phyloP scores from a whole-genome alignment of 345 rosid species.

The Hibiscus syriacus region DNA sequence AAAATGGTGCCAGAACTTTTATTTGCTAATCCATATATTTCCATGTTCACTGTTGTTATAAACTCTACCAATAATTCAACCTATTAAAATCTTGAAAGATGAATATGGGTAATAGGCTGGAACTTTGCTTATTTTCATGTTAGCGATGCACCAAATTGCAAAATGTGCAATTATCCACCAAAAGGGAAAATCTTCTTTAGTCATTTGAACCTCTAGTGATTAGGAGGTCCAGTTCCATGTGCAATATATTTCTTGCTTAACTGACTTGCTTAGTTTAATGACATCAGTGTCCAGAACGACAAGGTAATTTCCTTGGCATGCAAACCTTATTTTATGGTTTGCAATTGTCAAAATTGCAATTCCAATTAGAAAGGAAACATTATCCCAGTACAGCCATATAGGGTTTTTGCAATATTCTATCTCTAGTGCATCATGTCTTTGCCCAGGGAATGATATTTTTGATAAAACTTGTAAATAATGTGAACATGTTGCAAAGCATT shows the following conservation, averaged over 20 bases:
- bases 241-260: too few relatives aligned
- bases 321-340: background rate
- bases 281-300: background rate
- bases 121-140: background rate
- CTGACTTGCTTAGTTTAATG: too few relatives aligned
- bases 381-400: background rate
- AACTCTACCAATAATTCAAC: background rate
- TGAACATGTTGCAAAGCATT: background rate
- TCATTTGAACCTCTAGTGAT: slow-evolving; percentile 5
- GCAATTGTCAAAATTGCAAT: background rate
- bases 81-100: background rate
- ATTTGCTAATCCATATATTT: background rate
- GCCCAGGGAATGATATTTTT: background rate
- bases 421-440: background rate
- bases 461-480: background rate
- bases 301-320: background rate
- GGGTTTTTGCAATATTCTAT: background rate
- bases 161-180: background rate
- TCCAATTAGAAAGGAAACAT: background rate
- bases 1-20: background rate
- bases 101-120: background rate
- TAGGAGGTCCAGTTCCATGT: background rate
- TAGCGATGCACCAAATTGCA: background rate
- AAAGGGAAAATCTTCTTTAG: background rate
- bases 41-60: background rate